Conservation (phyloP, 1,139 yeast genomes). For the Taphrina flavorubra region DNA sequence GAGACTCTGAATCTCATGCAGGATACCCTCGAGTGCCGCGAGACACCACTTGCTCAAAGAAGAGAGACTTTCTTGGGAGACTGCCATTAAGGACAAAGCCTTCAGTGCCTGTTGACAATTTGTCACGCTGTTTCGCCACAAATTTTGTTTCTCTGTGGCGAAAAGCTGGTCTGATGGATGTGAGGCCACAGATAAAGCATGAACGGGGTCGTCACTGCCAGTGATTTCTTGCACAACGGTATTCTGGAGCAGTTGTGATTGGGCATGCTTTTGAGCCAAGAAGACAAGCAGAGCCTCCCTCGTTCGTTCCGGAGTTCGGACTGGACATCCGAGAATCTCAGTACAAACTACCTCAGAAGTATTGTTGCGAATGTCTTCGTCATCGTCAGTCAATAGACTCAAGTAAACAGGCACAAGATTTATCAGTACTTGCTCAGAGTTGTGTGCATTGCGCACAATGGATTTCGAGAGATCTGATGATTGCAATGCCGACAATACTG, state of each 20-base stretch:
- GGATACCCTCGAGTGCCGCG: neutral
- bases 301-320: constrained; percentile 10
- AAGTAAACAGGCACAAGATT: constrained; percentile 3
- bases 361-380: constrained; percentile 22
- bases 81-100: neutral
- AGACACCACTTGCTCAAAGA: constrained; percentile 1
- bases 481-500: constrained; percentile 1
- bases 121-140: constrained; percentile 30
- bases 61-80: neutral
- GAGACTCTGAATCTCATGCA: neutral
- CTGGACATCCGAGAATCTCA: neutral
- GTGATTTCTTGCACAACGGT: neutral
- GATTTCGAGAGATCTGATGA: neutral
- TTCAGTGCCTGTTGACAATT: constrained; percentile 26
- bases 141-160: constrained; percentile 32
- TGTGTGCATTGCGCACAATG: too few species aligned
- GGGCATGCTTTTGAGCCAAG: neutral
- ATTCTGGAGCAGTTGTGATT: neutral
- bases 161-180: constrained; percentile 29
- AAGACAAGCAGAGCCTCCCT: neutral
- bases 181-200: constrained; percentile 3
- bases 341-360: constrained; percentile 2
- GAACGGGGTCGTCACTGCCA: neutral
- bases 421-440: neutral
- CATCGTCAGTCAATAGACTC: constrained; percentile 27